Evolutionary conservation across 805 yeast species (phyloP), one percentile per base, ranked within the genome.

Genomic region (Kuraishia cidri): DNA sequence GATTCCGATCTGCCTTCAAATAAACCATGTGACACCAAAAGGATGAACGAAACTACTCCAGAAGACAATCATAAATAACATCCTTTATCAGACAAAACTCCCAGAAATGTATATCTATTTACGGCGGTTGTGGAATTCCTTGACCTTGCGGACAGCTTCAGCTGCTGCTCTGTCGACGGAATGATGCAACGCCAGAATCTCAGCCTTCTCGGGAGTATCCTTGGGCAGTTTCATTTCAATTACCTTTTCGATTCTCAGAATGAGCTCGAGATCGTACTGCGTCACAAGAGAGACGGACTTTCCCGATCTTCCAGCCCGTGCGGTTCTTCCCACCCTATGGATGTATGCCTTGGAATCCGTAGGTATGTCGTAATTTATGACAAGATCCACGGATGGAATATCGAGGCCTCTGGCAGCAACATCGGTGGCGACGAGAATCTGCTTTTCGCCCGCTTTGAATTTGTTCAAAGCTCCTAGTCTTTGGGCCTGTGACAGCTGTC

Each of bases 301-400:
- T 31, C 95, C 95, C 0, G 90, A 75, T 45, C 87, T 71, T 13
- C 95, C 95, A 1, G 95, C 94, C 56, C 96, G 79, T 2, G 97
- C 96, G 9, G 98, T 90, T 74, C 98, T 84, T 63, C 98, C 98
- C 8, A 90, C 95, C 56, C 98, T 69, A 59, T 92, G 98, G 34
- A 92, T 87, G 47, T 85, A 92, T 41, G 92, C 96, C 49, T 92
- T 96, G 3, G 97, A 84, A 50, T 92, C 97, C 1, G 92, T 87
- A 4, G 98, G 98, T 16, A 92, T 74, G 49, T 92, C 97, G 49
- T 73, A 92, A 52, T 92, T 92, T 17, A 92, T 60, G 17, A 92
- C 97, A 44, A 92, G 64, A 49, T 79, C 90, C 3, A 92, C 98
- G 6, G 75, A 68, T 8, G 97, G 98, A 36, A 92, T 92, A 68